Evolutionary conservation across 73 alveolate species (phyloP), one percentile per base, ranked within the genome.

Genomic region (Stentor coeruleus): DNA sequence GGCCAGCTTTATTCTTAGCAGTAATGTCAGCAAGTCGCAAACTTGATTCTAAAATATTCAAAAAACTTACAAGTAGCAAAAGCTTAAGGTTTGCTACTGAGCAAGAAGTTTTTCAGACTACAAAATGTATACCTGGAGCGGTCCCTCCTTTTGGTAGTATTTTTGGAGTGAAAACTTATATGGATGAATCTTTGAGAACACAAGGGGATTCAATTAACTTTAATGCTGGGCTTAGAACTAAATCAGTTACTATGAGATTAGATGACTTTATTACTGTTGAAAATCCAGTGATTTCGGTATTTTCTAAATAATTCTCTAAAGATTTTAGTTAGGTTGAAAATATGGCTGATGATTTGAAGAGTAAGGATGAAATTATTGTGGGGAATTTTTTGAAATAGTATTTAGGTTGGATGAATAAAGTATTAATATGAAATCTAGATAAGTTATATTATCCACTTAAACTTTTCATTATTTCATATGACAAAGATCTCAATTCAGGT

Each of bases 101-200:
- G 59, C 96, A 97, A 77, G 99, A 97, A 89, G 98, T 97, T 58
- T 86, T 14, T 79, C 79, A 80, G 2, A 82, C 87, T 35, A 97
- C 99, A 58, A 93, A 92, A 59, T 95, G 99, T 59, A 76, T 96
- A n/a, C 98, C 96, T 81, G 99, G 99, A 11, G 99, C 99, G n/a
- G 99, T 97, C 15, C 99, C 99, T 11, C 99, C 99, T 15, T 97
- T 97, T 91, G 99, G 99, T 2, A 85, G 96, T 39, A 81, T 94
- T 66, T 97, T 91, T 85, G 90, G 90, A 26, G 81, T 95, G 31
- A 80, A 92, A 60, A 96, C 99, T 74, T 88, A 87, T 84, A 84
- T 90, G 33, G 99, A 94, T 86, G 89, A 88, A 90, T 84, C 92
- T 74, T 84, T 97, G 74, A 77, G 89, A n/a, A 91, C 89, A 74